Evolutionary conservation across 169 alveolate genomes (phyloP).

Genomic region (Cryptosporidium meleagridis): DNA sequence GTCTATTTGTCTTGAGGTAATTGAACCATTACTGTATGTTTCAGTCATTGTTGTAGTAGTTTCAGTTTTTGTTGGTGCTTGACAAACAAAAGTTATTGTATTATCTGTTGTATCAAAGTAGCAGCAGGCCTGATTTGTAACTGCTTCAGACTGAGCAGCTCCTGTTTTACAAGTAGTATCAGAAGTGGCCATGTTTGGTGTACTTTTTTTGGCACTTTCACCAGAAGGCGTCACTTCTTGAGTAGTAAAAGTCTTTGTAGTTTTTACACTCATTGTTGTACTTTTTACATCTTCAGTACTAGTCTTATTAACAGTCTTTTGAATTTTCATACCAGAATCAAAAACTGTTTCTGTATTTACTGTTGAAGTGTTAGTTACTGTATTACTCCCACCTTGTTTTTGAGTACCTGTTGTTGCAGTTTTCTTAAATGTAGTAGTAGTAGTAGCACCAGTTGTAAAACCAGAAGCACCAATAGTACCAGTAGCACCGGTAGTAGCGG

Average conservation of each 20-base stretch:
- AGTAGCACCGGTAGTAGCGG: background rate
- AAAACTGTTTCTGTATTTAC: slow-evolving; percentile 5
- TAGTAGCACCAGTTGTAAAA: background rate
- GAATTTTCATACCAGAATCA: slow-evolving; percentile 26
- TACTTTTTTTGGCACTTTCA: background rate
- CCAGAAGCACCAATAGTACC: background rate
- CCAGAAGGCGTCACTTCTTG: background rate
- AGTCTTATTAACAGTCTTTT: slow-evolving; percentile 5
- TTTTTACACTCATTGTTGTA: background rate
- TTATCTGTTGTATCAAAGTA: slow-evolving; percentile 26
- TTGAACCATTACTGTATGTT: background rate
- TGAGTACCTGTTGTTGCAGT: background rate
- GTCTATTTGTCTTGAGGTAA: background rate
- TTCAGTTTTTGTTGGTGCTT: slow-evolving; percentile 23
- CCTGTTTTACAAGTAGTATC: background rate
- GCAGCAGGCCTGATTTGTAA: background rate
- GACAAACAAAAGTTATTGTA: background rate
- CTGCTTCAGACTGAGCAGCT: background rate
- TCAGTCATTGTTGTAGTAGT: slow-evolving; percentile 49
- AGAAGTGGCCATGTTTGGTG: background rate
- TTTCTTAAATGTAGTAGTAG: background rate
- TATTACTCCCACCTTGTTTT: background rate
- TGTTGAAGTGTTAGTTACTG: background rate
- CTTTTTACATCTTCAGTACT: background rate
- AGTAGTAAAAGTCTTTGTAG: slow-evolving; percentile 32